Conservation (phyloP, 2,329 filamentous ascomycete species). For the Pezicula radicicola region DNA sequence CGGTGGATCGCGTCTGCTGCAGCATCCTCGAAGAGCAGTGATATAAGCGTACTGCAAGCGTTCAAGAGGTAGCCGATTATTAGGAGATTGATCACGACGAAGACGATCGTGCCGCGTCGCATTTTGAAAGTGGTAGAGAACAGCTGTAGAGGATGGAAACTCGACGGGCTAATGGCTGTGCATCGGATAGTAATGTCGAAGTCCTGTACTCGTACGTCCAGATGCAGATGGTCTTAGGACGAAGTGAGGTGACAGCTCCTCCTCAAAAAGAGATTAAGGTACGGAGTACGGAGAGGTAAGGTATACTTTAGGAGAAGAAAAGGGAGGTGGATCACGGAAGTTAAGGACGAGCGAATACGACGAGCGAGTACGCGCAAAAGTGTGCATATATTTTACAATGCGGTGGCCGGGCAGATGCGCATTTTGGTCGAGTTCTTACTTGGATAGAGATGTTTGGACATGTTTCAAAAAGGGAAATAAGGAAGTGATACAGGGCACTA, state of each 20-base stretch:
- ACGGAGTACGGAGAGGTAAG: too few species aligned
- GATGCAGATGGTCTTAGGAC: too few species aligned
- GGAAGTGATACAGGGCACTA: not conserved
- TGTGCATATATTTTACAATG: too few species aligned
- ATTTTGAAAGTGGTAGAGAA: slow-evolving; percentile 16
- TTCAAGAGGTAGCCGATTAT: slow-evolving; percentile 63
- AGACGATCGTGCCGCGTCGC: slow-evolving; percentile 29
- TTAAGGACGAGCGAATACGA: not conserved
- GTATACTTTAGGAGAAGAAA: not conserved
- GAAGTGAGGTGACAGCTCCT: too few species aligned
- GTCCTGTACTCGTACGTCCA: too few species aligned
- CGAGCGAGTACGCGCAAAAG: not conserved
- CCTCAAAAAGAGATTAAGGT: too few species aligned
- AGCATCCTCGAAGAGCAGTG: slow-evolving; percentile 66
- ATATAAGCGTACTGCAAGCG: slow-evolving; percentile 68
- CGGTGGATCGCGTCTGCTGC: slow-evolving; percentile 63
- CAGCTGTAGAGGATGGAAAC: too few species aligned
- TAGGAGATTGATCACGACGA: slow-evolving; percentile 54
- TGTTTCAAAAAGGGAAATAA: not conserved
- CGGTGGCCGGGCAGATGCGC: too few species aligned
- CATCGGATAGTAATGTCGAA: too few species aligned
- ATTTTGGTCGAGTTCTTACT: too few species aligned
- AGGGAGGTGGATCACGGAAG: not conserved
- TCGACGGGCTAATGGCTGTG: too few species aligned
- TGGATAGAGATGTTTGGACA: not conserved